Evolutionary conservation across 345 rosid species (phyloP), one percentile per base, ranked within the genome.

Genomic region (Melaleuca alternifolia): DNA sequence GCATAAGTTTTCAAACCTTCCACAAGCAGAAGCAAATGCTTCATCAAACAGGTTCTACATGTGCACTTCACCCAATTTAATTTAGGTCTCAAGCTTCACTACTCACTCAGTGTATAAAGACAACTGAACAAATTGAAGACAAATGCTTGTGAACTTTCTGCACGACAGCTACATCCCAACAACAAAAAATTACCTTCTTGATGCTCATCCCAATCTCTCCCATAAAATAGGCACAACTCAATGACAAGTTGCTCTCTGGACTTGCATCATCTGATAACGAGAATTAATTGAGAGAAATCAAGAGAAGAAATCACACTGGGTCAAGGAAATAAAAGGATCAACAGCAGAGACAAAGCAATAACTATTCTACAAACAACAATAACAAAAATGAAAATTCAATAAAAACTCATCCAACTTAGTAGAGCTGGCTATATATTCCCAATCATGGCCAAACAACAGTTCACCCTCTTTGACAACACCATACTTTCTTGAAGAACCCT

Each of bases 151-250:
- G 37, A 71, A 71, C 7, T 71, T 71, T 5, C 81, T 37, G 81
- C 11, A 37, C 81, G 37, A 71, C 48, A 37, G 48, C 48, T 71
- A 18, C 7, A 10, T 71, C 48, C 48, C 48, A 71, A 71, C 9
- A 20, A 59, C 62, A 82, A 50, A 50, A 50, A 88, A 56, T 86
- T 90, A 95, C 99, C 99, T 94, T 97, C 93, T 90, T 92, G 90
- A 97, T 92, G 91, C 94, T 93, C 99, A 96, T 93, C 86, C 98
- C 98, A 87, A 94, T 91, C 94, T 97, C 99, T 82, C 99, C 99
- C 96, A 95, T 93, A 90, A 92, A 90, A 90, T 95, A 97, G 56
- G 97, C 93, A 93, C 96, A 94, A 87, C 89, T 94, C 85, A 93
- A 85, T 51, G 93, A 93, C 89, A 97, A 90, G 91, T 97, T 97